These are phyloP conservation scores for Pyrenopolyporus hunteri DNA, from an alignment of 495 filamentous ascomycete genomes.

Conservation along the genomic window DNA sequence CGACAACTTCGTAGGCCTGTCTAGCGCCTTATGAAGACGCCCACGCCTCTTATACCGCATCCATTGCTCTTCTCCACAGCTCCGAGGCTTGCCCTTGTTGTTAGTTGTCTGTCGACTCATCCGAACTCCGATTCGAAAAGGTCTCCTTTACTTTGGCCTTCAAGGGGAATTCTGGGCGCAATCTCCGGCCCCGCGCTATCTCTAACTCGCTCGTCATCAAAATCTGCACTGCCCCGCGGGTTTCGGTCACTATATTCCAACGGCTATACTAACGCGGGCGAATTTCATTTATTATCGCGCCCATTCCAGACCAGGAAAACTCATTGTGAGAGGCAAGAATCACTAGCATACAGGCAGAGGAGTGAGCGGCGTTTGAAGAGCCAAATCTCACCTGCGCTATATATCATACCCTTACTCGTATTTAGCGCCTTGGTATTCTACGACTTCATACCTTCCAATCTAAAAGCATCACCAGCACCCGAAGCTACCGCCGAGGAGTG, in stretches of 20 bases:
- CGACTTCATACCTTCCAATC: not conserved
- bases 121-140: conserved; percentile 2
- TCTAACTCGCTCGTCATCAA: conserved; percentile 21
- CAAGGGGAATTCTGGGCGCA: conserved; percentile 11
- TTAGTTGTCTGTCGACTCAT: conserved; percentile 7
- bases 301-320: conserved; percentile 7
- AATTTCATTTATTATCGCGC: not conserved
- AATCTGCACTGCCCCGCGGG: conserved; percentile 31
- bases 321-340: not conserved
- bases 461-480: not conserved
- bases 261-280: conserved; percentile 6
- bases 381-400: conserved; percentile 28
- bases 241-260: conserved; percentile 6
- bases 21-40: conserved; percentile 33
- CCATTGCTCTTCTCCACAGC: conserved; percentile 25
- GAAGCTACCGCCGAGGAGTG: not conserved
- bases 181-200: conserved; percentile 15
- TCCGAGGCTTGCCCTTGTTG: conserved; percentile 15
- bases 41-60: conserved; percentile 5
- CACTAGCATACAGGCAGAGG: not conserved
- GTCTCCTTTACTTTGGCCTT: not conserved
- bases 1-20: conserved; percentile 5
- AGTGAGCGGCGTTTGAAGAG: conserved; percentile 9
- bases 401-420: conserved; percentile 23
- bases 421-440: conserved; percentile 20